phyloP scores from a whole-genome alignment of 371 early-diverging fungal species.

The Actinomortierella wolfii region DNA sequence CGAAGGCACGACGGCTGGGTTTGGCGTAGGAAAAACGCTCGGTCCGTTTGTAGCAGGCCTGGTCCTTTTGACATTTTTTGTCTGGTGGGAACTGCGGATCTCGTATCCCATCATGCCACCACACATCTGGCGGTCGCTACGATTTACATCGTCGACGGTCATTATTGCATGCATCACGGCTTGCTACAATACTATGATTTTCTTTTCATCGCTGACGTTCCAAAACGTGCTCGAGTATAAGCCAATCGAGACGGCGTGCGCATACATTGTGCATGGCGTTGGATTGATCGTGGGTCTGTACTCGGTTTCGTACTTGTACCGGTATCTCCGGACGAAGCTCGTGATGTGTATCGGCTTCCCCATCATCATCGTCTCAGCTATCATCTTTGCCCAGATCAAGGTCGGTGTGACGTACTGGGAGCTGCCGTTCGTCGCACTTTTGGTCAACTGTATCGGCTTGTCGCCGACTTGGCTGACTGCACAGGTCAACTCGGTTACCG shows the following conservation, averaged over 20 bases:
- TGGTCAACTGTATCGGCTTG: conserved; percentile 26
- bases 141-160: conserved; percentile 34
- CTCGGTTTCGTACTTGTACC: conserved; percentile 16
- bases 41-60: conserved; percentile 43
- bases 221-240: conserved; percentile 40
- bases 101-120: conserved; percentile 47
- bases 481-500: conserved; percentile 30
- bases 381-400: conserved; percentile 16
- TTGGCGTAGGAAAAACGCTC: conserved; percentile 29
- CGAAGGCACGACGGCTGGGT: conserved; percentile 24
- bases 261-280: conserved; percentile 29
- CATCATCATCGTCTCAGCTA: conserved; percentile 8
- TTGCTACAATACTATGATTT: conserved; percentile 44
- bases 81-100: conserved; percentile 42
- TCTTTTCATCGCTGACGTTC: conserved; percentile 47
- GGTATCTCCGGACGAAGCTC: conserved; percentile 16
- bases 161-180: conserved; percentile 39
- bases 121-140: conserved; percentile 43
- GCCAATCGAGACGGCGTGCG: conserved; percentile 33
- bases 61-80: conserved; percentile 29
- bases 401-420: conserved; percentile 18
- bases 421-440: conserved; percentile 23
- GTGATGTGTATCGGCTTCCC: conserved; percentile 16
- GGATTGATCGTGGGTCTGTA: conserved; percentile 23
- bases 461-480: conserved; percentile 27